Base-by-base conservation (phyloP, 2,329 filamentous ascomycete species). In the Scorias spongiosa region DNA sequence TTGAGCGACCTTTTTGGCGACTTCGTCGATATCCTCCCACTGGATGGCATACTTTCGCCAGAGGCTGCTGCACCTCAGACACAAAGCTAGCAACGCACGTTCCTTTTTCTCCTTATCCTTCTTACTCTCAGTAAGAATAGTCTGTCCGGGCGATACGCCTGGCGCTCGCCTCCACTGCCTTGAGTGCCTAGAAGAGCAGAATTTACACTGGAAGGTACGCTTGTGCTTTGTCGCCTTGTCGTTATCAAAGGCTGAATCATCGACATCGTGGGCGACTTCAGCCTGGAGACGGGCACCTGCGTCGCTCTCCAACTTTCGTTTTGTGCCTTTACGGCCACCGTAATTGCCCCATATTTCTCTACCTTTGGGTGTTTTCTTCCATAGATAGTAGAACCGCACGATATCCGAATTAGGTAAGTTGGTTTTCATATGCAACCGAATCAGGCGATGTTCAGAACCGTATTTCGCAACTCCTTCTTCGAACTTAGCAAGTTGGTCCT, bases 11-110 rank as follows among this genome's bases (percentile, higher is more conserved):
- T 94, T 93, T 66, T 88, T 93, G 34, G 81, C 77, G 32, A 94
- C 76, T 55, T 96, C 89, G 37, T 96, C 91, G 11, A 87, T 75
- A 51, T 93, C 85, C 62, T 96, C 91, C 79, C 86, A 98, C 52
- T 93, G 85, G 48, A 98, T 86, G 12, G 82, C 89, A 62, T 98
- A 98, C 51, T 89, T 84, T 41, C 91, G 81, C 91, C 91, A 98
- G 8, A 98, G 69, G 55, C 91, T 80, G 20, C 88, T 88, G 58
- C 91, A 98, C 47, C 89, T 79, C 46, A 87, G 75, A 60, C 91
- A 98, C 4, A 98, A 73, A 2, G 89, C 88, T 41, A 88, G 74
- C 14, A 93, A 76, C 30, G 82, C 78, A 53, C 82, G 78, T 12
- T 72, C 69, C 10, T 76, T 76, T 59, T 89, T 93, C 51, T 94